Evolutionary conservation across 2,329 filamentous ascomycete genomes (phyloP), one percentile per base, ranked within the genome.

Genomic region (Pseudocercospora fijiensis): DNA sequence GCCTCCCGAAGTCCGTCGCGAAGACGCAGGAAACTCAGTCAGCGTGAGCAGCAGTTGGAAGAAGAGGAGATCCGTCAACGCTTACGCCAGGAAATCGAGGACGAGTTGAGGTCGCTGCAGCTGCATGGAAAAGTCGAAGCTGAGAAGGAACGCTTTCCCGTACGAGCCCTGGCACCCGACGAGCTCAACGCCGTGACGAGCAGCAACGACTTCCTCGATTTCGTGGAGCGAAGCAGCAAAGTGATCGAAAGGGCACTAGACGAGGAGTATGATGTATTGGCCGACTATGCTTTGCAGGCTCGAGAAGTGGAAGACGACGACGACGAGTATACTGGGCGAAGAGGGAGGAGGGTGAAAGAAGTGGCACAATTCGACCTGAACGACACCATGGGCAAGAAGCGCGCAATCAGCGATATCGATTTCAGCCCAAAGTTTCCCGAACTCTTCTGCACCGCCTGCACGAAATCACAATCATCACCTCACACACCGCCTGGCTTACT

Each of bases 301-400:
- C 82, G 83, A 11, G 80, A 90, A 64, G 88, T 89, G 10, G 86
- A 95, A 45, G 92, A 96, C 53, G 92, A 96, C 53, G 92, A 96
- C 56, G 84, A 85, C 57, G 89, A 89, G 16, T 89, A 89, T 64
- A 86, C 85, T 2, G 89, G 88, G 3, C 89, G 89, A 67, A 89
- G 88, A 57, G 87, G 89, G 45, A 83, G 90, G 69, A 85, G 90
- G 68, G 86, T 96, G 71, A 94, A 91, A 76, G 93, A 99, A 78
- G 83, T 96, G 56, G 88, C 90, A 37, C 94, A 97, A 73, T 97
- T 98, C 78, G 96, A 91, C 78, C 62, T 76, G 37, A 59, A 66
- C n/a, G 93, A 97, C 74, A 90, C 96, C 65, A 86, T 92, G 75
- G 97, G 94, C 90, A 96, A 92, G 74, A 96, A 96, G 82, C 96